phyloP scores from a whole-genome alignment of 129 eudicot species.

The Tagetes erecta region DNA sequence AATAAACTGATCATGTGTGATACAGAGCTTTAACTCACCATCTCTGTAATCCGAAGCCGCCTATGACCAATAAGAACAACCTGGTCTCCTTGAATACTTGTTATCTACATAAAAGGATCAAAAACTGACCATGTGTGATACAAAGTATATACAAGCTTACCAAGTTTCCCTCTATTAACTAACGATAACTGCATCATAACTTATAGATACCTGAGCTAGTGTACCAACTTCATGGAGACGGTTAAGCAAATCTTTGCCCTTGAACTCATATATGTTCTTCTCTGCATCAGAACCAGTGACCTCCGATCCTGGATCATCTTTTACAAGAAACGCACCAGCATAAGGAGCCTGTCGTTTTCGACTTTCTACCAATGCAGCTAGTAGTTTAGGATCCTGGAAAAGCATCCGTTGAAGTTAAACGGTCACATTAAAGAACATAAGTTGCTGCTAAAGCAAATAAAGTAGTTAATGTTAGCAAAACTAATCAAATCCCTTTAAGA shows the following conservation, averaged over 20 bases:
- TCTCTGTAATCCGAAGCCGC: conserved; percentile 91
- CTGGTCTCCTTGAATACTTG: conserved; percentile 86
- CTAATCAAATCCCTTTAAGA: not conserved
- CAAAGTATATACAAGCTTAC: conserved; percentile 17
- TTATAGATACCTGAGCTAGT: conserved; percentile 73
- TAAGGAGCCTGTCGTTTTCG: conserved; percentile 90
- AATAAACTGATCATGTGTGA: too few species aligned
- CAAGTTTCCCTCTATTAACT: not conserved
- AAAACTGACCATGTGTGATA: conserved; percentile 18
- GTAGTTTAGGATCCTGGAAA: conserved; percentile 83
- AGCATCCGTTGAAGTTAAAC: not conserved
- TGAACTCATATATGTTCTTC: conserved; percentile 70
- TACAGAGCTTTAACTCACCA: conserved; percentile 54
- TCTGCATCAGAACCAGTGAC: conserved; percentile 61
- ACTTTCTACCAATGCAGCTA: conserved; percentile 85
- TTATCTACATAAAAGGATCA: conserved; percentile 49
- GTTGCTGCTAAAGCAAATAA: not conserved
- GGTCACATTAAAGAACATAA: conserved; percentile 6
- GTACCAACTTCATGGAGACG: conserved; percentile 99
- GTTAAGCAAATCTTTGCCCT: conserved; percentile 79
- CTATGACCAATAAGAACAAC: conserved; percentile 92
- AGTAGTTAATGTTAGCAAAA: not conserved
- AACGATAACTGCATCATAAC: not conserved
- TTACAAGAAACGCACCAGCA: conserved; percentile 94
- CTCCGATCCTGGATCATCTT: conserved; percentile 77